These are phyloP conservation scores for Boletus speciosus DNA, from an alignment of 768 basidiomycete species.

Conservation along the genomic window DNA sequence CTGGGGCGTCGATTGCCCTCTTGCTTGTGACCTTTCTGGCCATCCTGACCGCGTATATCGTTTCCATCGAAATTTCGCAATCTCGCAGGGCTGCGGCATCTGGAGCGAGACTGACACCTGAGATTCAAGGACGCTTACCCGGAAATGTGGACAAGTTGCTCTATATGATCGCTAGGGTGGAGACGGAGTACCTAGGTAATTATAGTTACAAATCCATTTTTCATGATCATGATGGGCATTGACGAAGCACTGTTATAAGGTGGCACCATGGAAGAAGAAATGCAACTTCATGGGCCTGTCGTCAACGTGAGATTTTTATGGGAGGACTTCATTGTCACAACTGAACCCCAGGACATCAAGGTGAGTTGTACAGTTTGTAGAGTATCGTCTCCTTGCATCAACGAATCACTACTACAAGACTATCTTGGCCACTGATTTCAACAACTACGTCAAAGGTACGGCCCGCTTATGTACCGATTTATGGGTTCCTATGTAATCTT, in stretches of 20 bases:
- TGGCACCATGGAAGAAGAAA: constrained; percentile 20
- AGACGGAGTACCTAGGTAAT: constrained; percentile 37
- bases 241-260: constrained; percentile 17
- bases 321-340: constrained; percentile 47
- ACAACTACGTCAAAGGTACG: constrained; percentile 42
- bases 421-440: constrained; percentile 43
- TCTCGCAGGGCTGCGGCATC: constrained; percentile 16
- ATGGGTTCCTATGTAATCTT: not conserved
- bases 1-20: constrained; percentile 2
- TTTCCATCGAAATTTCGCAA: constrained; percentile 7
- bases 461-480: not conserved
- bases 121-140: constrained; percentile 28
- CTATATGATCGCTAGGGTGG: constrained; percentile 12
- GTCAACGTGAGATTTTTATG: constrained; percentile 48
- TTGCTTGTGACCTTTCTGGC: constrained; percentile 2
- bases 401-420: constrained; percentile 21
- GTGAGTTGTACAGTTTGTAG: constrained; percentile 9
- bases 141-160: constrained; percentile 36
- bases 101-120: constrained; percentile 32
- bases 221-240: not conserved
- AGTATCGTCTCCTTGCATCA: not conserved
- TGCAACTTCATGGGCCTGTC: constrained; percentile 23
- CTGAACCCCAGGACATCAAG: constrained; percentile 47
- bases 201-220: constrained; percentile 4
- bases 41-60: not conserved